These are phyloP conservation scores for Rhexocercosporidium sp. DNA, from an alignment of 2,329 filamentous ascomycete species.

Conservation along the genomic window DNA sequence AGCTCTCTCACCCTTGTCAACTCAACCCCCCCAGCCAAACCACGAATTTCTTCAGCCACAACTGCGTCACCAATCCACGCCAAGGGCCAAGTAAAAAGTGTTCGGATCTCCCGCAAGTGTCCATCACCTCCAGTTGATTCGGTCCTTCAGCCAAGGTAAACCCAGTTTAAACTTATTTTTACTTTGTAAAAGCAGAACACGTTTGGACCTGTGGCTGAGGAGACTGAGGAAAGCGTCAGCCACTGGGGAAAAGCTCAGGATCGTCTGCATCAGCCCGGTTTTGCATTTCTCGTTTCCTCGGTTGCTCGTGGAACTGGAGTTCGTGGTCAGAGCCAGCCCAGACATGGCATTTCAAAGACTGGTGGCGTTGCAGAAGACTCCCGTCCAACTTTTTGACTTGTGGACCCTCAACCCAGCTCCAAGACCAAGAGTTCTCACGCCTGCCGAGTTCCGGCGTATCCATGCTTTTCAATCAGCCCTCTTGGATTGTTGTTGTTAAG, in stretches of 20 bases:
- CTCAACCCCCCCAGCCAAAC: neutral
- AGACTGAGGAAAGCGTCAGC: neutral
- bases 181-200: constrained; percentile 5
- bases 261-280: neutral
- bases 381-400: neutral
- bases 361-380: neutral
- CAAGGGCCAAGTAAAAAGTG: constrained; percentile 1
- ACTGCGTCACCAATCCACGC: constrained; percentile 6
- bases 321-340: too few relatives aligned
- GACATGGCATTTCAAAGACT: neutral
- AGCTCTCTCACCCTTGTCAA: neutral
- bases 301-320: too few relatives aligned
- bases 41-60: constrained; percentile 5
- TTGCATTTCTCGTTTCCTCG: neutral
- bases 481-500: neutral
- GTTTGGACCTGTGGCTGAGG: constrained; percentile 13
- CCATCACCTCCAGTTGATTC: neutral
- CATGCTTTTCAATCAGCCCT: neutral
- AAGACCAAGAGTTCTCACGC: neutral
- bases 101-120: neutral
- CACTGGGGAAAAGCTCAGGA: constrained; percentile 9
- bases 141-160: neutral
- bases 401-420: too few relatives aligned
- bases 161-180: constrained; percentile 5
- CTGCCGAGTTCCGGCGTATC: constrained; percentile 7